Evolutionary conservation across 768 basidiomycete genomes (phyloP), one percentile per base, ranked within the genome.

Genomic region (Artomyces pyxidatus): DNA sequence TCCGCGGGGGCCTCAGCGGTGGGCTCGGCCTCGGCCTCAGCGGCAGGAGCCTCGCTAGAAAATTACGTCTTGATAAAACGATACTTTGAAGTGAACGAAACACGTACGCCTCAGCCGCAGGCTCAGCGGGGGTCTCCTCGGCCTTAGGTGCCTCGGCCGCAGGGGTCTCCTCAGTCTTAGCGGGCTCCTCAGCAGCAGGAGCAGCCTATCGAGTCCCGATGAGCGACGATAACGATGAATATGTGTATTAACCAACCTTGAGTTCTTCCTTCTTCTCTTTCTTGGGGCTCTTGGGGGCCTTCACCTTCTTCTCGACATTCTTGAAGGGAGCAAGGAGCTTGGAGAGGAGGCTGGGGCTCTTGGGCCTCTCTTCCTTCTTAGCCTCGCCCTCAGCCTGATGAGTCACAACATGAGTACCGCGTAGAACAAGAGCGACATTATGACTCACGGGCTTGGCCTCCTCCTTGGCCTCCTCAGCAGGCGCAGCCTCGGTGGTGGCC

Each of bases 311-410:
- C 37, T 65, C 65, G 42, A 38, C 40, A 14, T 23, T 52, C 72
- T 87, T 88, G 77, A 91, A 83, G 37, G 85, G 77, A 25, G 81
- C 81, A 51, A 94, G 81, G 53, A 94, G 70, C 69, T 85, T 92
- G 58, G 80, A 63, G 49, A 94, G 74, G 57, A 92, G 61, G 45
- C 78, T 70, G 16, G 88, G 87, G 70, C 86, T 88, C 79, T 83
- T 87, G 59, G 87, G 85, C 58, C 77, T 75, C 32, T 87, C 82
- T 57, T 88, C 83, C 73, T 88, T 88, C 78, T 84, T 83, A 26
- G 70, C 52, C 53, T 76, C 71, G 45, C 71, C 69, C 63, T 83
- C 72, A 16, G 71, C 71, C 73, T 70, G 39, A 56, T 53, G 14
- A 19, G 37, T 29, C 21, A 27, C 16, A 29, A 39, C 11, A 32